Percentiles rank a stretch among this genome's conserved stretches.
These are phyloP conservation scores for Trypanosoma theileri DNA, from an alignment of 208 protist genomes.

Conservation along the genomic window DNA sequence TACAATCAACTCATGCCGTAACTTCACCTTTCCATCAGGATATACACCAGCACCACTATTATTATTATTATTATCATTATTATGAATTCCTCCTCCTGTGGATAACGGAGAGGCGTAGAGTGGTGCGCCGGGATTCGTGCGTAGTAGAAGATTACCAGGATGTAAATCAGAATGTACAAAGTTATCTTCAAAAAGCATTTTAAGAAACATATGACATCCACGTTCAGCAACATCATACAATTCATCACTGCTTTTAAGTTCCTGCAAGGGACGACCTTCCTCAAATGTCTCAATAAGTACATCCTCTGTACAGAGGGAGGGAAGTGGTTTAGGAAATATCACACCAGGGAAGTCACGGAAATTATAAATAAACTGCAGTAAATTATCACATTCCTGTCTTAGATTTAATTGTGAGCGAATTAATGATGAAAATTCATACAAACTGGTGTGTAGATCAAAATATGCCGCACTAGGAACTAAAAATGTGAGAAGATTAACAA, in stretches of 20 bases:
- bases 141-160: slow-evolving; percentile 89
- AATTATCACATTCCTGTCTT: slow-evolving; percentile 77
- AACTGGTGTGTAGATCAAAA: slow-evolving; percentile 61
- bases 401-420: slow-evolving; percentile 89
- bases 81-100: background rate
- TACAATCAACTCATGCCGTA: slow-evolving; percentile 71
- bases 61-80: slow-evolving; percentile 17
- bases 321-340: slow-evolving; percentile 81
- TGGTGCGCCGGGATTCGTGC: slow-evolving; percentile 42
- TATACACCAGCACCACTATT: slow-evolving; percentile 28
- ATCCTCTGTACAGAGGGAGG: slow-evolving; percentile 49
- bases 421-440: slow-evolving; percentile 78
- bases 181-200: slow-evolving; percentile 95
- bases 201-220: slow-evolving; percentile 92
- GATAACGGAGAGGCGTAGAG: background rate
- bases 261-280: slow-evolving; percentile 69
- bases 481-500: slow-evolving; percentile 43
- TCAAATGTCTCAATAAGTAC: slow-evolving; percentile 92
- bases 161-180: slow-evolving; percentile 95
- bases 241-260: slow-evolving; percentile 40
- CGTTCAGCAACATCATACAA: slow-evolving; percentile 70
- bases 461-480: slow-evolving; percentile 62
- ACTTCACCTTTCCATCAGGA: slow-evolving; percentile 64
- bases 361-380: slow-evolving; percentile 84
- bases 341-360: slow-evolving; percentile 71